Evolutionary conservation across 495 filamentous ascomycete genomes (phyloP), one percentile per base, ranked within the genome.

Genomic region (Daldinia concentrica): DNA sequence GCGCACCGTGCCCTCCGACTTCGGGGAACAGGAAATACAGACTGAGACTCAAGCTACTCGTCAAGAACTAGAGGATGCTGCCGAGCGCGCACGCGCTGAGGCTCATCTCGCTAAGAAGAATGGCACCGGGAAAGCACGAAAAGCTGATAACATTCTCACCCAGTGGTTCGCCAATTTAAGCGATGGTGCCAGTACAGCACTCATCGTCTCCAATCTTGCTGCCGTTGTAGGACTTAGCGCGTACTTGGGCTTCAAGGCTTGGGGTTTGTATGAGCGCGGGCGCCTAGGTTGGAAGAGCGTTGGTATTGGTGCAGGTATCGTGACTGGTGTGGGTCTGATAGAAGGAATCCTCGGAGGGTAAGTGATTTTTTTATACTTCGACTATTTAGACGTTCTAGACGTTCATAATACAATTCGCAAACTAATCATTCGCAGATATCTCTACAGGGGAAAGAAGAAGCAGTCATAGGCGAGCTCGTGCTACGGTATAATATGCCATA

Each of bases 281-380:
- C 85, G 87, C 74, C 77, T 95, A 55, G 88, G 86, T 26, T 93
- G 90, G 91, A 85, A 91, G 78, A 81, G 90, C 65, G 83, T 88
- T 32, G 92, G 91, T 12, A 66, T 89, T 4, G 89, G 87, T 69
- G 86, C 90, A n/a, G 83, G 80, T n/a, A 74, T 85, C 29, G 17
- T 82, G 4, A 74, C 76, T 8, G 79, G 71, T 7, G 81, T 85
- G 6, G 80, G 80, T 19, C 74, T 77, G 15, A 73, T 82, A 30
- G 81, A 86, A 78, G 75, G 78, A 26, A 66, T 82, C 6, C 71
- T 84, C n/a, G 78, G 78, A 26, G 57, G 75, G 80, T 84, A 71
- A 66, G 81, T 62, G 17, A 30, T 57, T 9, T 11, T 4, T n/a
- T 36, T 14, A 39, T 14, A 39, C 1, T n/a, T 17, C 0, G 7